Percentiles rank a stretch among this genome's conserved stretches.
phyloP scores from a whole-genome alignment of 2,329 filamentous ascomycete species.

The Alternaria burnsii region DNA sequence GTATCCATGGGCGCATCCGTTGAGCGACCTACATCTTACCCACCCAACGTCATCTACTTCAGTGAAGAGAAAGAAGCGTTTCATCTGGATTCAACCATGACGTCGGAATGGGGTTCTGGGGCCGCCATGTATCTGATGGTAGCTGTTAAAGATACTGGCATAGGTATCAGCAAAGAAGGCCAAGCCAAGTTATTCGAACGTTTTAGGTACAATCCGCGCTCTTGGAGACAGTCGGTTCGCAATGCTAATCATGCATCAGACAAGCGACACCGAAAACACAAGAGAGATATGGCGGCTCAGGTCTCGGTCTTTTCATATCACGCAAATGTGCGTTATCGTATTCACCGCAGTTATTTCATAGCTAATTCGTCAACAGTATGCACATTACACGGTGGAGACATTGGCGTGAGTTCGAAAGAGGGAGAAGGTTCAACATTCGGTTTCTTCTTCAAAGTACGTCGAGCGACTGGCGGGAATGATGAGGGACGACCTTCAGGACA shows the following conservation, averaged over 20 bases:
- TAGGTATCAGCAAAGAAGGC: constrained; percentile 53
- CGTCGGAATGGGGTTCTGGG: constrained; percentile 53
- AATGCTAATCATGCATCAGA: constrained; percentile 21
- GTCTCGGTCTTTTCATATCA: constrained; percentile 50
- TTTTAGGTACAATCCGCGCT: constrained; percentile 44
- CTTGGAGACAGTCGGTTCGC: not conserved
- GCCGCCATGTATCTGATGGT: constrained; percentile 54
- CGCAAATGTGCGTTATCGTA: constrained; percentile 40
- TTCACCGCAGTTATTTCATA: too few relatives aligned
- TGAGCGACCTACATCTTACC: constrained; percentile 52
- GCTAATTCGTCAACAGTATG: constrained; percentile 33
- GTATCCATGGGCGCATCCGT: constrained; percentile 53
- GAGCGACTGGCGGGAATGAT: constrained; percentile 30
- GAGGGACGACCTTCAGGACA: constrained; percentile 37
- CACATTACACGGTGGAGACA: constrained; percentile 51
- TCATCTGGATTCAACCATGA: constrained; percentile 53
- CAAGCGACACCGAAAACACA: constrained; percentile 53
- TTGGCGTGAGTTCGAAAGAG: constrained; percentile 47
- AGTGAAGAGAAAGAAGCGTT: constrained; percentile 45
- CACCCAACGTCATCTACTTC: constrained; percentile 57
- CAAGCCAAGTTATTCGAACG: constrained; percentile 55
- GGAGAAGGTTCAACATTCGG: constrained; percentile 50
- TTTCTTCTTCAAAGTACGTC: constrained; percentile 50
- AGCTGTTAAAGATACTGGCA: constrained; percentile 55
- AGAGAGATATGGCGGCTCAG: constrained; percentile 54